Evolutionary conservation across 2,329 filamentous ascomycete genomes (phyloP), one percentile per base, ranked within the genome.

Genomic region (Claviceps humidiphila): DNA sequence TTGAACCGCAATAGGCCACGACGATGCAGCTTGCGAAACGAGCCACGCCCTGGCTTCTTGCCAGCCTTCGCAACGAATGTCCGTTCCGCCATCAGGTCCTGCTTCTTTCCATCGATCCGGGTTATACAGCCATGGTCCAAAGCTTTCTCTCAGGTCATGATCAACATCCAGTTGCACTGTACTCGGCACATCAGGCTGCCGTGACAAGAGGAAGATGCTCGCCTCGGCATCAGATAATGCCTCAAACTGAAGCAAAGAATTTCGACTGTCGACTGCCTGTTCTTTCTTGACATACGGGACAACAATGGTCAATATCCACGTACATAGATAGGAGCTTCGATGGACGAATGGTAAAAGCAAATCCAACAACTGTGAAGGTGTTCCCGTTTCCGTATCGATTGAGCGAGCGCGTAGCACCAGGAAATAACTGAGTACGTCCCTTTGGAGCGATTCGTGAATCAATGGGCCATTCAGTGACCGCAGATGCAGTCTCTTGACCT

Each of bases 121-220:
- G 46, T 80, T 81, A 60, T 85, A 81, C 48, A 89, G 70, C 86
- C 86, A 91, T 2, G 87, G 86, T 0, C 81, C 82, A 49, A 90
- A 69, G 40, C 90, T 62, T 0, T 82, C 79, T 56, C 78, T 78
- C 52, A 90, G 62, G 61, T 89, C 85, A 53, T 84, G 76, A 1
- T 78, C 81, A 47, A 83, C 63, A 40, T 71, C 63, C 1, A 59
- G 54, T 17, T 68, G 55, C 2, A 71, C 66, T 41, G 71, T 68
- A 34, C 73, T 65, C 16, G 60, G 60, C 22, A 59, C 54, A 26
- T 72, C 73, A 1, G 79, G 81, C 51, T 77, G 81, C 51, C 77
- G 75, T 7, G 76, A 76, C 5, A 91, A 69, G 30, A 89, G 71
- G 47, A 81, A 67, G 11, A 77, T 71, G 14, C 87, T 73, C 3